Evolutionary conservation across 1,139 yeast species (phyloP), one percentile per base, ranked within the genome.

Genomic region (Taphrina pruni): DNA sequence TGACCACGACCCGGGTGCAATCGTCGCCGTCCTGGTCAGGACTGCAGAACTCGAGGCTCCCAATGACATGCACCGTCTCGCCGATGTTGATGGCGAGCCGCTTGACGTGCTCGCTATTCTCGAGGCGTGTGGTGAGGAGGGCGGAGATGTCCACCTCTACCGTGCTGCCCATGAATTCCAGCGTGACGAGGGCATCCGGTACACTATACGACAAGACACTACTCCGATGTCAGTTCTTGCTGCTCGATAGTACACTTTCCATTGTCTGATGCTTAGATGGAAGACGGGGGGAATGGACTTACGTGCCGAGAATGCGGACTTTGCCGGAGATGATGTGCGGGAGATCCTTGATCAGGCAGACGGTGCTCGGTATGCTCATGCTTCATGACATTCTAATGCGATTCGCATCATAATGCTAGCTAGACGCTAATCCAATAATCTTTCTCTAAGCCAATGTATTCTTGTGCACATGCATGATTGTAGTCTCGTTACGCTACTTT

Each of bases 51-150:
- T 58, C 62, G 35, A 45, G 14, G 43, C 43, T 6, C n/a, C 62
- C 62, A 58, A 58, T 58, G 14, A 58, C 54, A 35, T 58, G 43
- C 41, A 58, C 62, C 9, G 41, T 32, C 54, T 58, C 62, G n/a
- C 62, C 62, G n/a, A 58, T 32, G 1, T 11, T 26, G 54, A 58
- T 21, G 21, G 12, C 6, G n/a, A 58, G 14, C 20, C 8, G 20
- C 62, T 45, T 21, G 21, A 26, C 32, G 32, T 26, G 32, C 32
- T 26, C 32, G 9, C 36, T 35, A 14, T 35, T 35, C 32, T 58
- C 62, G 11, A 45, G 43, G 43, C 46, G 46, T 4, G 62, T 45
- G 2, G 50, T 9, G 50, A 56, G 26, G 26, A 58, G 54, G 0
- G 35, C 32, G n/a, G 62, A 58, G 14, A 58, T 21, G 45, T 58